Conservation (phyloP, 768 basidiomycete genomes). For the Tulasnella sp. region DNA sequence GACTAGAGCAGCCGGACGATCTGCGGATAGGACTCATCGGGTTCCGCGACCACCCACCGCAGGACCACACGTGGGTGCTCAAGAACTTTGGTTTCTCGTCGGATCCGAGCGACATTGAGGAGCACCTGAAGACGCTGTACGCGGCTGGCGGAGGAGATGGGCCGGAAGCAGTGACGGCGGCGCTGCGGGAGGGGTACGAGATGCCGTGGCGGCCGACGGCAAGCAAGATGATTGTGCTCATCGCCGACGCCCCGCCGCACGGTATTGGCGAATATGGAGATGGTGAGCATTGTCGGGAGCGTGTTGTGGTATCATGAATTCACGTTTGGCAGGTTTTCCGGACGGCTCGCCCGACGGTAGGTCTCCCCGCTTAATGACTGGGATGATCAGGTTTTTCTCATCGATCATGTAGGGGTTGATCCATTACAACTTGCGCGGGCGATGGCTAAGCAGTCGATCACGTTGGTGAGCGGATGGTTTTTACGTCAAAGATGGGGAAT, state of each 20-base stretch:
- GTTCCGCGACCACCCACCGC: slow-evolving; percentile 93
- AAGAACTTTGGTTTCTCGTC: slow-evolving; percentile 93
- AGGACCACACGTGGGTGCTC: slow-evolving; percentile 89
- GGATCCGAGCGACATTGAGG: slow-evolving; percentile 77
- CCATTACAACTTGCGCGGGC: slow-evolving; percentile 73
- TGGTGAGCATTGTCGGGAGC: slow-evolving; percentile 35
- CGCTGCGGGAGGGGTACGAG: slow-evolving; percentile 67
- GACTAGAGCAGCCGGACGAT: slow-evolving; percentile 75
- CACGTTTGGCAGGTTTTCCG: slow-evolving; percentile 59
- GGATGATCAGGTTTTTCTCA: background rate
- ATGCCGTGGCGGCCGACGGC: slow-evolving; percentile 86
- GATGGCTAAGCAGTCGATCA: slow-evolving; percentile 87
- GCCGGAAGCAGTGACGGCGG: slow-evolving; percentile 93
- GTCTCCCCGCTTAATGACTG: slow-evolving; percentile 13
- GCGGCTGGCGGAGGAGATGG: slow-evolving; percentile 90
- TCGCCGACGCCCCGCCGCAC: slow-evolving; percentile 96
- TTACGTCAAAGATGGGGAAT: slow-evolving; percentile 8
- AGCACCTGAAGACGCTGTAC: slow-evolving; percentile 68
- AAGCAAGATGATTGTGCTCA: slow-evolving; percentile 91
- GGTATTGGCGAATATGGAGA: slow-evolving; percentile 96
- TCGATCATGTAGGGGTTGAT: slow-evolving; percentile 41
- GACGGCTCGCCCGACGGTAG: slow-evolving; percentile 80
- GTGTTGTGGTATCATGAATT: background rate
- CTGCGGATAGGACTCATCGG: slow-evolving; percentile 86
- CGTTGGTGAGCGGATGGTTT: slow-evolving; percentile 40